A percentile compares a stretch with the other conserved stretches of the same genome.
phyloP scores from a whole-genome alignment of 2,329 filamentous ascomycete species.

The Ophiostoma quercus region DNA sequence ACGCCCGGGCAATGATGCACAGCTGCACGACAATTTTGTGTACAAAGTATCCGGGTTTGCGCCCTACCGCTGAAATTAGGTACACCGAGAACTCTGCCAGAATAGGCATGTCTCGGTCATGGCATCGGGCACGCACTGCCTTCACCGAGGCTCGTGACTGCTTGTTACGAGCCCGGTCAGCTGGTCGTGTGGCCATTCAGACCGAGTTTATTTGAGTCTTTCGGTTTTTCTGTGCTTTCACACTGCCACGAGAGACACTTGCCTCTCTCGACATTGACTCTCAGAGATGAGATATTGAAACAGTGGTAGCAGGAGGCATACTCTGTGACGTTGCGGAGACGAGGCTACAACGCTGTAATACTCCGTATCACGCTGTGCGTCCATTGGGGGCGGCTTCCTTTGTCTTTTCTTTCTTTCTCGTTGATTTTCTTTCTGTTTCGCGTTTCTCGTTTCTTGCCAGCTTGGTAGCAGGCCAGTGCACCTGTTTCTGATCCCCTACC shows the following conservation, averaged over 20 bases:
- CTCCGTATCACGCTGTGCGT: background rate
- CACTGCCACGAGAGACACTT: background rate
- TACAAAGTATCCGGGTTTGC: background rate
- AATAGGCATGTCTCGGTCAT: background rate
- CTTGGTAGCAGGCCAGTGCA: background rate
- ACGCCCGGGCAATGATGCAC: background rate
- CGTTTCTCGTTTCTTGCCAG: background rate
- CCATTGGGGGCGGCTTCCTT: background rate
- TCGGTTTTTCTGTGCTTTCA: too few species aligned
- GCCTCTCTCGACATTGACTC: background rate
- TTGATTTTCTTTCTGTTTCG: too few species aligned
- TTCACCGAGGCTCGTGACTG: background rate
- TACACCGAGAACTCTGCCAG: background rate
- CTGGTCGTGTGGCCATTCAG: background rate
- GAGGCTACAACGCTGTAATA: background rate
- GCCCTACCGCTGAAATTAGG: background rate
- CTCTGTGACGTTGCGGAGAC: background rate
- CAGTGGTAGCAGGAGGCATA: background rate
- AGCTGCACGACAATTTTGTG: background rate
- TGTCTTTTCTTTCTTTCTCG: background rate
- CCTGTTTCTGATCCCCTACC: background rate
- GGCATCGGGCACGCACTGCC: background rate
- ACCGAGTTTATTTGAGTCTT: background rate
- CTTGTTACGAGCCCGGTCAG: background rate
- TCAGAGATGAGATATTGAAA: background rate